phyloP scores from a whole-genome alignment of 805 yeast species.

The Saturnispora mendoncae region DNA sequence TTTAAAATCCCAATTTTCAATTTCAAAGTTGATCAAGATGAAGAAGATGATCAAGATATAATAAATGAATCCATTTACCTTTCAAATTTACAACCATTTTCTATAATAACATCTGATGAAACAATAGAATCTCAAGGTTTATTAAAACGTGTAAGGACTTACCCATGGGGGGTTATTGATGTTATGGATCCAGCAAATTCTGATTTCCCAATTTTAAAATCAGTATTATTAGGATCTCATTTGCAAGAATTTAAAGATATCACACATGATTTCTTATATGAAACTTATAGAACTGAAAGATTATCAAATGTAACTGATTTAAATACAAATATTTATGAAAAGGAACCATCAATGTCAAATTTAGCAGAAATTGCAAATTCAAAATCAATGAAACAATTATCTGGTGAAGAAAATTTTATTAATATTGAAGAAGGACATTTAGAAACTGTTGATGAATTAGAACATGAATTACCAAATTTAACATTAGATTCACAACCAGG shows the following conservation, averaged over 20 bases:
- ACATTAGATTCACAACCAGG: too few species aligned
- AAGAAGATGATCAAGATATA: constrained; percentile 54
- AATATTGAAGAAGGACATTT: constrained; percentile 13
- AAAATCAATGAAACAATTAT: constrained; percentile 23
- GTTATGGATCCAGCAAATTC: constrained; percentile 43
- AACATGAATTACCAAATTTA: background rate
- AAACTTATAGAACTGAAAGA: constrained; percentile 56
- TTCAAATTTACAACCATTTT: constrained; percentile 64
- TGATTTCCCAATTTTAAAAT: constrained; percentile 46
- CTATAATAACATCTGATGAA: constrained; percentile 58
- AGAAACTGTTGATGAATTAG: constrained; percentile 3
- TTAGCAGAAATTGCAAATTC: constrained; percentile 44
- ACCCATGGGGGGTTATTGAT: constrained; percentile 70
- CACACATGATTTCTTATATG: constrained; percentile 57
- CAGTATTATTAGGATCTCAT: constrained; percentile 51
- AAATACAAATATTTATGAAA: constrained; percentile 7
- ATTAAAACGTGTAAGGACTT: constrained; percentile 56
- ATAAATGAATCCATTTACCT: constrained; percentile 59
- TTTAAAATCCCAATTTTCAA: constrained; percentile 68
- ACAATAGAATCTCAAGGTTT: constrained; percentile 34
- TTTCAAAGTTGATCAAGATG: constrained; percentile 63
- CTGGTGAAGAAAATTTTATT: background rate
- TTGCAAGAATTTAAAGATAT: constrained; percentile 57
- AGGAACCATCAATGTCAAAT: constrained; percentile 49
- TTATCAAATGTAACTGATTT: constrained; percentile 46